A percentile compares a stretch with the other conserved stretches of the same genome.
Conservation (phyloP, 1,139 yeast species). For the Maudiozyma humilis region DNA sequence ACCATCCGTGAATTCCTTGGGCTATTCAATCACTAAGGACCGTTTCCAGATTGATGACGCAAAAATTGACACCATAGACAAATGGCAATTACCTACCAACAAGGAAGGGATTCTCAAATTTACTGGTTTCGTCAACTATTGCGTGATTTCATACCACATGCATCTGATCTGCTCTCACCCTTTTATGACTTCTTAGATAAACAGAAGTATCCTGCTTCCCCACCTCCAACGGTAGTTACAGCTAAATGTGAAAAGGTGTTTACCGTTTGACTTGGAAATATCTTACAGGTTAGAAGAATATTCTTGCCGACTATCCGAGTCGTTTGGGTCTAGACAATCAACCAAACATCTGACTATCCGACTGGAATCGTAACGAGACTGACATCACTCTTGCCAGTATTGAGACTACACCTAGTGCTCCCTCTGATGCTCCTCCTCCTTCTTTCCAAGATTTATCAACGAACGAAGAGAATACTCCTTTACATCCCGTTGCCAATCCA, state of each 20-base stretch:
- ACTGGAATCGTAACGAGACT: background rate
- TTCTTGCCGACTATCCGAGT: background rate
- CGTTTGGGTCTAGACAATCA: background rate
- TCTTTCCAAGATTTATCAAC: too few relatives aligned
- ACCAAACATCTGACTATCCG: background rate
- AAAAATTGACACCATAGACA: background rate
- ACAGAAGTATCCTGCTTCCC: too few relatives aligned
- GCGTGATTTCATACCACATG: conserved; percentile 4
- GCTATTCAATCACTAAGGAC: too few relatives aligned
- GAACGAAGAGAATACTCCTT: too few relatives aligned
- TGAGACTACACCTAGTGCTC: background rate
- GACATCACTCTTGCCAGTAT: background rate
- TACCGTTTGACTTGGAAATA: conserved; percentile 4
- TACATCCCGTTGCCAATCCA: too few relatives aligned
- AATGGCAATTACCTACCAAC: conserved; percentile 6
- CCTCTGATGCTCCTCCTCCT: too few relatives aligned
- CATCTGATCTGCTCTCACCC: background rate
- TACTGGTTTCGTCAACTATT: conserved; percentile 6
- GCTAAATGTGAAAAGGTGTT: too few relatives aligned
- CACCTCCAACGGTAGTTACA: too few relatives aligned
- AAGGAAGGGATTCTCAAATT: conserved; percentile 6
- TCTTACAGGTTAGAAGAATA: background rate
- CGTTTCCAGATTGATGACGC: too few relatives aligned
- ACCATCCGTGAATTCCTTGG: too few relatives aligned
- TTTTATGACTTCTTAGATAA: too few relatives aligned